A percentile compares a stretch with the other conserved stretches of the same genome.
Evolutionary conservation across 441 rosid species (phyloP).

Genomic region (Metrosideros polymorpha): DNA sequence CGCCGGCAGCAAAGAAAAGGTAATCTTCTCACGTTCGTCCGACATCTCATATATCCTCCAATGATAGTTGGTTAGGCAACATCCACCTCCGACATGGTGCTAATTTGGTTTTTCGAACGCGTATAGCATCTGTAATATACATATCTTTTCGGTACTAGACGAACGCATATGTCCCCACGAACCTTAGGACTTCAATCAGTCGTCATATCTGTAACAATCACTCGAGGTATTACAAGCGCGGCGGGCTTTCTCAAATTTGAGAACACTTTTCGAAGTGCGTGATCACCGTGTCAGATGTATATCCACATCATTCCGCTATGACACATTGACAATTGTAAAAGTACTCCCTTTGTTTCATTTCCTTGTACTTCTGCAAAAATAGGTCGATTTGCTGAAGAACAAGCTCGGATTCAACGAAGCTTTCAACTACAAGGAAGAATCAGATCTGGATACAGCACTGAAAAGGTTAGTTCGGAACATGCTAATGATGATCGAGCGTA

Average conservation of each 20-base stretch:
- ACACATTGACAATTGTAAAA: not conserved
- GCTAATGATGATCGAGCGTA: not conserved
- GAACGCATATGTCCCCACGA: not conserved
- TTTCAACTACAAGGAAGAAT: constrained; percentile 27
- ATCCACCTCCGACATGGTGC: not conserved
- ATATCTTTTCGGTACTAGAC: not conserved
- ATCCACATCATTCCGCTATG: not conserved
- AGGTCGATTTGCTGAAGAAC: constrained; percentile 20
- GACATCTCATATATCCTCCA: not conserved
- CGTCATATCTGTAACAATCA: not conserved
- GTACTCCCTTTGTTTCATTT: not conserved
- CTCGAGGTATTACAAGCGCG: not conserved
- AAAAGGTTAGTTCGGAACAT: constrained; percentile 9
- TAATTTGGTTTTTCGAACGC: not conserved
- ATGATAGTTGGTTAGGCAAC: not conserved
- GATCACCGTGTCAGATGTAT: not conserved
- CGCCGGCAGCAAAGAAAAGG: constrained; percentile 35
- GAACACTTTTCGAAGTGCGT: not conserved
- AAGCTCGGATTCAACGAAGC: constrained; percentile 22
- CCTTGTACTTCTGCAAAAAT: not conserved
- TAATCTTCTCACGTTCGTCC: not conserved
- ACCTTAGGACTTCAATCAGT: not conserved
- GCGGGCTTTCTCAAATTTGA: not conserved
- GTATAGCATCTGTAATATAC: not conserved
- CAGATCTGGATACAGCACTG: constrained; percentile 19